A percentile compares a stretch with the other conserved stretches of the same genome.
phyloP scores from a whole-genome alignment of 192 early-diverging fungal species.

The Coemansia sp. region DNA sequence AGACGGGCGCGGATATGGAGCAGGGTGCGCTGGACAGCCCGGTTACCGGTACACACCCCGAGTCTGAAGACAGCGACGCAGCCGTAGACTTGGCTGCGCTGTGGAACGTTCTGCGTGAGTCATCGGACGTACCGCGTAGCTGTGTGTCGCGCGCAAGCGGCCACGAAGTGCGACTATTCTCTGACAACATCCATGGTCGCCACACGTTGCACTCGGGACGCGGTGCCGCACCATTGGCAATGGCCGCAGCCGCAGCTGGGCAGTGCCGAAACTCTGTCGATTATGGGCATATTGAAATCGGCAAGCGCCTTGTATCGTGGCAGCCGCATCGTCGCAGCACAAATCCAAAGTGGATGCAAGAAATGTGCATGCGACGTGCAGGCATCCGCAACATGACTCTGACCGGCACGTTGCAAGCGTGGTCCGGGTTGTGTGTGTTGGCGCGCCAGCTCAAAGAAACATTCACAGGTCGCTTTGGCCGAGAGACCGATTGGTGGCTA shows the following conservation, averaged over 20 bases:
- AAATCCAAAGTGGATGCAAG: conserved; percentile 35
- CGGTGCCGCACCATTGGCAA: conserved; percentile 42
- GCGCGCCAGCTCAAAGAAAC: conserved; percentile 41
- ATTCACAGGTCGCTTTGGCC: conserved; percentile 5
- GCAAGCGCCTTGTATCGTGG: conserved; percentile 21
- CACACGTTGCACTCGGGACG: conserved; percentile 29
- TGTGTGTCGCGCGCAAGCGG: conserved; percentile 17
- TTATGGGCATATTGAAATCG: conserved; percentile 18
- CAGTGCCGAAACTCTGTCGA: conserved; percentile 8
- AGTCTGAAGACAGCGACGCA: too few relatives aligned
- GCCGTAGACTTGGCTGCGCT: conserved; percentile 6
- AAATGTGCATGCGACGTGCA: conserved; percentile 8
- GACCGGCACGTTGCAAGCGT: conserved; percentile 33
- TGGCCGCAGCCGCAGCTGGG: conserved; percentile 39
- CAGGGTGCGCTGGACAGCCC: too few relatives aligned
- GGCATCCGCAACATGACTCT: conserved; percentile 29
- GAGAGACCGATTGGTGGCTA: conserved; percentile 48
- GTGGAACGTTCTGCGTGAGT: conserved; percentile 31
- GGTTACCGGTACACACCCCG: too few relatives aligned
- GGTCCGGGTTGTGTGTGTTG: conserved; percentile 44
- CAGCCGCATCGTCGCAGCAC: conserved; percentile 34
- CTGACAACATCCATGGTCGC: conserved; percentile 24
- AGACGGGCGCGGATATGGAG: conserved; percentile 1
- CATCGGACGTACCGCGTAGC: conserved; percentile 20
- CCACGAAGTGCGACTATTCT: conserved; percentile 36